A percentile compares a stretch with the other conserved stretches of the same genome.
phyloP scores from a whole-genome alignment of 2,329 filamentous ascomycete genomes.

The Aulographum hederae region DNA sequence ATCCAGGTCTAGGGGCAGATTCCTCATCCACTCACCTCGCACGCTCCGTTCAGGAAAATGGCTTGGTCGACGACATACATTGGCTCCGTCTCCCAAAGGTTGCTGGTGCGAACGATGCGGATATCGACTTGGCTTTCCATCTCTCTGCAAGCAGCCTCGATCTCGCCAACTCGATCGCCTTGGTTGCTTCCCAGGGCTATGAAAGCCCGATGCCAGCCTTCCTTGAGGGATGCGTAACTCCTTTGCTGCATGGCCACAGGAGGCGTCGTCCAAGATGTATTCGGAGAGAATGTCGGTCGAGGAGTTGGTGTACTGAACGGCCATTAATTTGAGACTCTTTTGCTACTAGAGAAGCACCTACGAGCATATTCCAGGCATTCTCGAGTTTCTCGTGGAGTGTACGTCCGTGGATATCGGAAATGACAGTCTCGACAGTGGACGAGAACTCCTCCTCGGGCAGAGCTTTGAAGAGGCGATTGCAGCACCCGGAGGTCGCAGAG shows the following conservation, averaged over 20 bases:
- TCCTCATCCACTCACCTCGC: constrained; percentile 44
- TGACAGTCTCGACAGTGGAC: too few species aligned
- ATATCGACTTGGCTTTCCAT: constrained; percentile 57
- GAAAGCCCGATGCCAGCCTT: constrained; percentile 38
- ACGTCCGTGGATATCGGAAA: too few species aligned
- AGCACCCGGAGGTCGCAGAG: too few species aligned
- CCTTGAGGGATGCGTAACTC: too few species aligned
- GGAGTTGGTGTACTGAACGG: constrained; percentile 32
- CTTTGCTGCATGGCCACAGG: too few species aligned
- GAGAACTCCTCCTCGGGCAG: too few species aligned
- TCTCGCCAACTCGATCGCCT: constrained; percentile 67
- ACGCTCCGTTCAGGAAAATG: constrained; percentile 79
- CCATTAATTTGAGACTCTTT: too few species aligned
- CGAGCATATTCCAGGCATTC: too few species aligned
- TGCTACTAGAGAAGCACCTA: too few species aligned
- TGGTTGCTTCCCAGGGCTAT: constrained; percentile 88
- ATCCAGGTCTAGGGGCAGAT: too few species aligned
- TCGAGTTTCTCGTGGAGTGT: too few species aligned
- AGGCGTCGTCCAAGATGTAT: neutral
- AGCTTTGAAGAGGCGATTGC: too few species aligned
- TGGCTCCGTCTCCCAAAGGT: constrained; percentile 81
- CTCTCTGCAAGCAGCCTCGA: constrained; percentile 64
- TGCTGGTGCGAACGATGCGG: constrained; percentile 61
- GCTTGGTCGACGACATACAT: constrained; percentile 93
- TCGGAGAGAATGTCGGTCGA: constrained; percentile 33